phyloP scores from a whole-genome alignment of 768 basidiomycete genomes.

The Russula sp. region DNA sequence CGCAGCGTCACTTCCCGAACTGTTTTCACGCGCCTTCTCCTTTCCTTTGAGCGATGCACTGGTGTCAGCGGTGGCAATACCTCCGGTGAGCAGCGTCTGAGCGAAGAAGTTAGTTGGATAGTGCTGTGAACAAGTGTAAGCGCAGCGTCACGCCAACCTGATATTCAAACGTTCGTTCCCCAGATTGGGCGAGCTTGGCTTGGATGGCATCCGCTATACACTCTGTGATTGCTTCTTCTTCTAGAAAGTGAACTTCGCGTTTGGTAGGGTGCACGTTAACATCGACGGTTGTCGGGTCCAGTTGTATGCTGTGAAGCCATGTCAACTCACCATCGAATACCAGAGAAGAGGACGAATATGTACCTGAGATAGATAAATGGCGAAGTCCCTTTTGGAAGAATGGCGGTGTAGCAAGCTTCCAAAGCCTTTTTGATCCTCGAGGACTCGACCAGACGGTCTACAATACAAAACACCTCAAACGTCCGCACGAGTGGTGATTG shows the following conservation, averaged over 20 bases:
- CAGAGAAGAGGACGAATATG: slow-evolving; percentile 5
- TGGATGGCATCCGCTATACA: slow-evolving; percentile 69
- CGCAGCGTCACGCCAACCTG: slow-evolving; percentile 38
- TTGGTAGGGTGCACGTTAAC: slow-evolving; percentile 99
- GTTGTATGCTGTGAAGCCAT: slow-evolving; percentile 48
- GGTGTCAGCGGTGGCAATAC: slow-evolving; percentile 19
- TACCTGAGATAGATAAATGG: slow-evolving; percentile 95
- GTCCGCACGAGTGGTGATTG: too few relatives aligned
- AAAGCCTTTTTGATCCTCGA: slow-evolving; percentile 78
- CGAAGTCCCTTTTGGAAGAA: slow-evolving; percentile 81
- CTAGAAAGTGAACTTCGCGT: slow-evolving; percentile 88
- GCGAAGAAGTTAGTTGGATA: neutral
- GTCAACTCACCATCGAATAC: neutral
- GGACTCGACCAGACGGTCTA: slow-evolving; percentile 92
- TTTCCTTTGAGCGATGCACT: slow-evolving; percentile 8
- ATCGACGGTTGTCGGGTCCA: slow-evolving; percentile 84
- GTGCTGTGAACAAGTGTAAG: neutral
- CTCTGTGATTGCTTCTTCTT: slow-evolving; percentile 82
- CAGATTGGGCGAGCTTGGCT: slow-evolving; percentile 41
- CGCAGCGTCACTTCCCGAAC: neutral
- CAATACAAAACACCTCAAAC: slow-evolving; percentile 27
- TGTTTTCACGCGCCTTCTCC: slow-evolving; percentile 12
- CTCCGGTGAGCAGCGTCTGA: slow-evolving; percentile 57
- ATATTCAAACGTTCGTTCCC: slow-evolving; percentile 52
- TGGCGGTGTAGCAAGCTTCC: slow-evolving; percentile 74